Evolutionary conservation across 805 yeast genomes (phyloP), one percentile per base, ranked within the genome.

Genomic region (Yamadazyma laniorum): DNA sequence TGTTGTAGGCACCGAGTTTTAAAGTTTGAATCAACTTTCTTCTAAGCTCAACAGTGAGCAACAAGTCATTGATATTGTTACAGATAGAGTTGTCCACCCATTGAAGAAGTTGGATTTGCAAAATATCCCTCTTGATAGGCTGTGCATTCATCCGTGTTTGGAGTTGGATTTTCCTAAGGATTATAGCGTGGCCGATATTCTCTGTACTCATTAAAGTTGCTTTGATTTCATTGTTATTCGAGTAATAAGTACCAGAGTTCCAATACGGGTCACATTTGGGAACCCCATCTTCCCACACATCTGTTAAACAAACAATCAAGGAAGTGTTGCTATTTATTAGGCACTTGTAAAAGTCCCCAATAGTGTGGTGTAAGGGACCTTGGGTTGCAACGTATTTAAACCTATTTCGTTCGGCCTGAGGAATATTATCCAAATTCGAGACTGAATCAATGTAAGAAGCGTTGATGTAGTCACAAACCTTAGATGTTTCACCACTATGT

Each of bases 61-160:
- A 63, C 19, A 88, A 62, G 46, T 82, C 85, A 14, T 65, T 59
- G 13, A 81, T 74, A 30, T 73, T 74, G 17, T 72, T 59, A 21
- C 82, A 70, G 2, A 81, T 75, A 7, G 85, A 84, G 66, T 80
- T 79, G 63, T 91, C 99, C 1, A 82, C 80, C 99, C 99, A 91
- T 18, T 80, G 70, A 29, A 75, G 63, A 40, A 85, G 70, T 41
- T 88, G 95, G n/a, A 87, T 53, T 57, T 91, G 98, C 12, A 82
- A 53, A 12, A 85, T 74, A 26, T 69, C 18, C 17, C 70, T 45
- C 6, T 22, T 33, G 2, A 25, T 8, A 4, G 25, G 39, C 6
- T 51, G 55, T 15, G 39, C 37, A 18, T 18, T 12, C 18, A 15
- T 25, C 5, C 21, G 22, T 6, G 22, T 18, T 3, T 18, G 27